Base-by-base conservation (phyloP, 768 basidiomycete genomes). In the Tremella fuciformis region DNA sequence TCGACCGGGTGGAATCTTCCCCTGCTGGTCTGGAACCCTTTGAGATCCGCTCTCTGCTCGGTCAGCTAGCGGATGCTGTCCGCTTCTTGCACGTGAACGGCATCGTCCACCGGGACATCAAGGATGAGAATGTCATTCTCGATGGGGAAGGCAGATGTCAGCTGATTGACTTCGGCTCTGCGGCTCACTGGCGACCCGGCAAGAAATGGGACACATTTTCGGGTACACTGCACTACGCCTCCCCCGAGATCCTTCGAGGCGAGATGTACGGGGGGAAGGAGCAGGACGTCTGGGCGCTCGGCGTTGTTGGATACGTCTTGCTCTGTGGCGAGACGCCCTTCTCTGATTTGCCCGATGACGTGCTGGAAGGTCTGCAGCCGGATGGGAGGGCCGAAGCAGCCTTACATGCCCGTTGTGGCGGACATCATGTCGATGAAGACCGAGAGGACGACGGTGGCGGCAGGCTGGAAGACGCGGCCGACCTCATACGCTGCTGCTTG, bases 241-340 rank as follows among this genome's bases (percentile, higher is more conserved):
- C 89, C 8, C 96, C 94, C 39, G 94, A 99, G 77, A 98, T 99
- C 57, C 79, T 99, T 26, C 86, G 91, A 16, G 94, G 94, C 2
- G 91, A 96, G 74, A 84, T 89, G 50, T 99, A 99, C 76, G 83
- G 88, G 63, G 96, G 94, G 37, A 93, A 92, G 72, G 91, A 94
- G 74, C 93, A 97, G 77, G 94, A 99, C 67, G 88, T 97, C 2
- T 99, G 94, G 93, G 94, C 94, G 0, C 89, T 94, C 60, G 94
- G 94, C 13, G 92, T 98, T 21, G 91, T 99, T 19, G 91, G 87
- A 13, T 99, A 92, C 76, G 94, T 99, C 56, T 84, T 99, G 62
- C 83, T 98, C 37, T 77, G 78, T 42, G 80, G 78, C 19, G 71
- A 76, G 61, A 75, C 69, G 13, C 70, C 71, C 0, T 76, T 76